Conservation (phyloP, 352 stramenopile species). For the Pythium phragmitis region DNA sequence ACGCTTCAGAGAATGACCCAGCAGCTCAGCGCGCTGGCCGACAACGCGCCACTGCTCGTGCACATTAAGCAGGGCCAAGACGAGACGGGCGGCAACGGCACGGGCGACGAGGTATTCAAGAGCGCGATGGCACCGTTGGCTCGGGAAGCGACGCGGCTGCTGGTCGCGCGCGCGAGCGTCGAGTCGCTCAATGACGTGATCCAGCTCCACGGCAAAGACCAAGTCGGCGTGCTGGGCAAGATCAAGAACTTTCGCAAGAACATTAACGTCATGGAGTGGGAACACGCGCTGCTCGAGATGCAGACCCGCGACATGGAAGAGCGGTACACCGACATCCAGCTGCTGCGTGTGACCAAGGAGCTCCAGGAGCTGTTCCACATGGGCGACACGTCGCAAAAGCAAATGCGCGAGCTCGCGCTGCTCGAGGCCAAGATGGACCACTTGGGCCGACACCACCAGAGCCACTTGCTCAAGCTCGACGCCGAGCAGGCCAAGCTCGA, state of each 20-base stretch:
- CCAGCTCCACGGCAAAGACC: slow-evolving; percentile 79
- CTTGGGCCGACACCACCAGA: slow-evolving; percentile 61
- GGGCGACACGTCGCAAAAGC: slow-evolving; percentile 74
- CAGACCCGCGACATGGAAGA: slow-evolving; percentile 88
- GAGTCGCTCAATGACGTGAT: slow-evolving; percentile 89
- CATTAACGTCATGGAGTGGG: slow-evolving; percentile 95
- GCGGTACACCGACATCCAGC: slow-evolving; percentile 91
- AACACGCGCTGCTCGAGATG: slow-evolving; percentile 78
- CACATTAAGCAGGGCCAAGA: slow-evolving; percentile 92
- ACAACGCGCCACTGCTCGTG: slow-evolving; percentile 82
- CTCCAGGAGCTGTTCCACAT: slow-evolving; percentile 90
- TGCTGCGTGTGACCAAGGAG: slow-evolving; percentile 92
- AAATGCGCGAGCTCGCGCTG: slow-evolving; percentile 68
- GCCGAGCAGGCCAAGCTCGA: slow-evolving; percentile 46
- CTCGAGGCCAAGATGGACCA: slow-evolving; percentile 75
- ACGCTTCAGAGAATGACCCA: slow-evolving; percentile 15
- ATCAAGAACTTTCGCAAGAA: slow-evolving; percentile 94
- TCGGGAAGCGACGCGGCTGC: slow-evolving; percentile 33
- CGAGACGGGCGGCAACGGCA: slow-evolving; percentile 52
- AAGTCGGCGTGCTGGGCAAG: slow-evolving; percentile 79
- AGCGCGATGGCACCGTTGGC: slow-evolving; percentile 21
- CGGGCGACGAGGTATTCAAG: slow-evolving; percentile 46
- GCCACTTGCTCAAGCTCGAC: slow-evolving; percentile 63
- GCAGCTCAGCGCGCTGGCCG: slow-evolving; percentile 37
- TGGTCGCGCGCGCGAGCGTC: slow-evolving; percentile 79